Percentiles rank a stretch among this genome's conserved stretches.
phyloP scores from a whole-genome alignment of 352 stramenopile species.

The Globisporangium lucens region DNA sequence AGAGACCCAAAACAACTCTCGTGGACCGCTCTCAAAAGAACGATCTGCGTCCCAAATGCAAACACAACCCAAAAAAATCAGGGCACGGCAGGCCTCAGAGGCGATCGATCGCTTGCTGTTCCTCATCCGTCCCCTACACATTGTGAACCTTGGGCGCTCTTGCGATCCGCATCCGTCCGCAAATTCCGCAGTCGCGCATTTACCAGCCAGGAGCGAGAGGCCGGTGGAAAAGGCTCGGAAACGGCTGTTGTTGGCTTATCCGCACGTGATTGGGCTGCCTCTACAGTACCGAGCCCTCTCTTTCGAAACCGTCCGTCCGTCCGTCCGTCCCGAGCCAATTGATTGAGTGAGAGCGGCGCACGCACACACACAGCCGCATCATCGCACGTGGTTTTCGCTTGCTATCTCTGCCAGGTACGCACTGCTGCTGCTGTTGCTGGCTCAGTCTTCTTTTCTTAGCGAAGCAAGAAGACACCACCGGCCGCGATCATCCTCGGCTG shows the following conservation, averaged over 20 bases:
- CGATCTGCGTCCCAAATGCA: too few relatives aligned
- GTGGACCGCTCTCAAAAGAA: too few relatives aligned
- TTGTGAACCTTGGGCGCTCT: too few relatives aligned
- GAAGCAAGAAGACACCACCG: constrained; percentile 1
- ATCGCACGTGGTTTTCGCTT: neutral
- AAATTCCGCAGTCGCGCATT: too few relatives aligned
- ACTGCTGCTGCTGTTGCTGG: too few relatives aligned
- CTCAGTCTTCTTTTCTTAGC: constrained; percentile 7
- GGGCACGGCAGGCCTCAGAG: too few relatives aligned
- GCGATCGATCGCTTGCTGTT: too few relatives aligned
- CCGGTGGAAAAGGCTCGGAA: neutral
- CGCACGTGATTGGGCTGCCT: constrained; percentile 4
- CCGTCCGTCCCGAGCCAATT: neutral
- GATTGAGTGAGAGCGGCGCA: neutral
- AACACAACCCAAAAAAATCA: too few relatives aligned
- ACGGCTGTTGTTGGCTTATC: neutral
- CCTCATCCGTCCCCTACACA: too few relatives aligned
- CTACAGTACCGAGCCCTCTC: neutral
- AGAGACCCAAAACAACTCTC: too few relatives aligned
- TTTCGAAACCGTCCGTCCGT: constrained; percentile 1
- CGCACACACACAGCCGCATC: neutral
- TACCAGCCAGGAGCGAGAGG: too few relatives aligned
- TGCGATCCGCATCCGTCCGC: too few relatives aligned
- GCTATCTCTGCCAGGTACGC: neutral
- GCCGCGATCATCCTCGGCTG: constrained; percentile 1